phyloP scores from a whole-genome alignment of 495 filamentous ascomycete genomes.

The Wilcoxina mikolae region DNA sequence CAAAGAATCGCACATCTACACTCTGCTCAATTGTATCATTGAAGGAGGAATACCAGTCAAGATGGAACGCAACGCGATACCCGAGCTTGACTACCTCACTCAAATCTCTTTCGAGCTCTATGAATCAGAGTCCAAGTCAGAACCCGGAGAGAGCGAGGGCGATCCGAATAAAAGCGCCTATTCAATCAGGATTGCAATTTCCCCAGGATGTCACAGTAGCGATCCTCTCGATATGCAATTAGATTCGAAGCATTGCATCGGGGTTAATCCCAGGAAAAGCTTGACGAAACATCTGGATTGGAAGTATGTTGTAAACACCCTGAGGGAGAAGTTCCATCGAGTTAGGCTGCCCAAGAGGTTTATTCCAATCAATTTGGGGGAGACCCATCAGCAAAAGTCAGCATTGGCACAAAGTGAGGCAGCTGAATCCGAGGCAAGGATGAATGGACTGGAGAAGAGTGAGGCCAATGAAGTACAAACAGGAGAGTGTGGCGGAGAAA shows the following conservation, averaged over 20 bases:
- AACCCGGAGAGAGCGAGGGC: constrained; percentile 26
- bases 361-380: constrained; percentile 65
- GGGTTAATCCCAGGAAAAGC: constrained; percentile 73
- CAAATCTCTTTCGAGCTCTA: constrained; percentile 97
- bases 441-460: constrained; percentile 10
- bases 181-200: constrained; percentile 88
- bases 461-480: no score
- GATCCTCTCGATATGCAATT: constrained; percentile 92
- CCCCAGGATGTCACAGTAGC: constrained; percentile 86
- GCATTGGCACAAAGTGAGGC: constrained; percentile 7
- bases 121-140: constrained; percentile 51
- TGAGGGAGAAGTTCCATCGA: constrained; percentile 84
- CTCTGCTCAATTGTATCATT: constrained; percentile 89
- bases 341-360: constrained; percentile 93
- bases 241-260: constrained; percentile 87
- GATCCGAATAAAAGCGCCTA: constrained; percentile 65
- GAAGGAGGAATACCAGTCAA: constrained; percentile 76
- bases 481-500: background rate
- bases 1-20: constrained; percentile 97
- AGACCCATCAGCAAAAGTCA: constrained; percentile 10
- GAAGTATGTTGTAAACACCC: constrained; percentile 86
- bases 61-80: constrained; percentile 76
- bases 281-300: constrained; percentile 86
- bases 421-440: background rate
- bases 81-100: constrained; percentile 92